These are phyloP conservation scores for Camelina sativa DNA, from an alignment of 345 rosid species.

Conservation along the genomic window DNA sequence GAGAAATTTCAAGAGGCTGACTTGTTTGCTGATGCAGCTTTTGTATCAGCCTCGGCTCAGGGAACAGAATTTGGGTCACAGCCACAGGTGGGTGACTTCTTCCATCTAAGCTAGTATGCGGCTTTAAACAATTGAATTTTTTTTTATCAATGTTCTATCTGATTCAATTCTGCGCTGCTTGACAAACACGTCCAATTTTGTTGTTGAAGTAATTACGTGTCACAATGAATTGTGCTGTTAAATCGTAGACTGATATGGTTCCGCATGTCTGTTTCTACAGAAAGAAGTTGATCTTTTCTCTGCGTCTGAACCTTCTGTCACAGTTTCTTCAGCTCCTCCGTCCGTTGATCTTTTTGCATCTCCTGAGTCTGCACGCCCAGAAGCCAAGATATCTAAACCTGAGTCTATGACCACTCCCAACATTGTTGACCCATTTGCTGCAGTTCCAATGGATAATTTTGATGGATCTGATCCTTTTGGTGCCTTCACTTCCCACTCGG, in stretches of 20 bases:
- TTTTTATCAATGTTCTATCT: background rate
- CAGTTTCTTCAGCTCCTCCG: constrained; percentile 56
- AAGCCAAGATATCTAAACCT: constrained; percentile 50
- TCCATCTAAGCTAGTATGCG: constrained; percentile 4
- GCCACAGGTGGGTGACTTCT: constrained; percentile 56
- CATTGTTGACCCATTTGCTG: constrained; percentile 81
- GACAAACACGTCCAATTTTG: background rate
- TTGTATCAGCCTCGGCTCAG: constrained; percentile 80
- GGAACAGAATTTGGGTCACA: constrained; percentile 51
- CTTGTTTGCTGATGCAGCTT: constrained; percentile 94
- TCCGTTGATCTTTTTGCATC: constrained; percentile 68
- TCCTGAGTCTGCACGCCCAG: constrained; percentile 58
- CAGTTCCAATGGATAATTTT: constrained; percentile 74
- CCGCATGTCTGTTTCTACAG: constrained; percentile 37
- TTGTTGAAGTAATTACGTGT: constrained; percentile 15
- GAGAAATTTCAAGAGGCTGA: constrained; percentile 64
- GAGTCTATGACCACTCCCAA: constrained; percentile 45
- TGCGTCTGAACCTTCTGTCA: constrained; percentile 44
- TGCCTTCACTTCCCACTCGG: constrained; percentile 67
- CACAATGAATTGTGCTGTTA: constrained; percentile 6
- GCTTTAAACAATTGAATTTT: background rate
- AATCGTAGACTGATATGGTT: constrained; percentile 26
- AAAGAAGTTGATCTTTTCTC: constrained; percentile 47
- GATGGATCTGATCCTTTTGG: constrained; percentile 91
- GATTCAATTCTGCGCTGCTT: constrained; percentile 18